Percentiles rank a stretch among this genome's conserved stretches.
Conservation (phyloP, 2,329 filamentous ascomycete genomes). For the Neodidymelliopsis sp. region DNA sequence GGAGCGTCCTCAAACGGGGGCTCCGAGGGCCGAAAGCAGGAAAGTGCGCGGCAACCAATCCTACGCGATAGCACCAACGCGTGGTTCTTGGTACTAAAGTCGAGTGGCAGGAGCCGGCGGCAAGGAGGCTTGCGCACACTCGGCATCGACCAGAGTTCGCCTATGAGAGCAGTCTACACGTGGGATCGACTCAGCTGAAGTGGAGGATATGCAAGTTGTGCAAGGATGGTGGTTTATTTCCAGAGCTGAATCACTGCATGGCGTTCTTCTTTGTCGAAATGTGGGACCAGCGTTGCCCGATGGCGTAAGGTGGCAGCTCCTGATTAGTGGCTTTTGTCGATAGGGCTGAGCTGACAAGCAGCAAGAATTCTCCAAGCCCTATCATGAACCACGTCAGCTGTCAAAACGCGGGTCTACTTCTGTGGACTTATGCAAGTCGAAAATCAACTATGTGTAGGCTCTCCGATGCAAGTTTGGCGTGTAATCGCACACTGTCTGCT, state of each 20-base stretch:
- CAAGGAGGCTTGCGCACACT: constrained; percentile 11
- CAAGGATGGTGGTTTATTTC: constrained; percentile 3
- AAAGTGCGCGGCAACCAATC: constrained; percentile 10
- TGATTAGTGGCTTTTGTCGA: background rate
- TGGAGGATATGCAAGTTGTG: background rate
- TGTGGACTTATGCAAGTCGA: constrained; percentile 5
- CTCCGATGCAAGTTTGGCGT: background rate
- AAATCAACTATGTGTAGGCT: background rate
- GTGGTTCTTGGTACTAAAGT: constrained; percentile 5
- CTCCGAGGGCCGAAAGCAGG: constrained; percentile 2
- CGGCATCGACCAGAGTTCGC: background rate
- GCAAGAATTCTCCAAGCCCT: constrained; percentile 4
- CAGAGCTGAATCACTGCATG: constrained; percentile 7
- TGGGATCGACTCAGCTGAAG: constrained; percentile 7
- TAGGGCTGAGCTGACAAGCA: constrained; percentile 14
- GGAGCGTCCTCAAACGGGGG: constrained; percentile 7
- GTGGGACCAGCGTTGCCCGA: constrained; percentile 1
- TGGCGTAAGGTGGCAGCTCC: background rate
- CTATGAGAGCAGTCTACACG: background rate
- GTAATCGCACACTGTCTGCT: constrained; percentile 6
- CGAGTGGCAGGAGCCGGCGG: constrained; percentile 7
- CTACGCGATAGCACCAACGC: constrained; percentile 10
- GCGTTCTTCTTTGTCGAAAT: background rate
- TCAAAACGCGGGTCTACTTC: background rate
- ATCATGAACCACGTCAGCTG: constrained; percentile 9